Percentiles rank a stretch among this genome's conserved stretches.
These are phyloP conservation scores for Salix udensis DNA, from an alignment of 345 rosid species.

Conservation along the genomic window DNA sequence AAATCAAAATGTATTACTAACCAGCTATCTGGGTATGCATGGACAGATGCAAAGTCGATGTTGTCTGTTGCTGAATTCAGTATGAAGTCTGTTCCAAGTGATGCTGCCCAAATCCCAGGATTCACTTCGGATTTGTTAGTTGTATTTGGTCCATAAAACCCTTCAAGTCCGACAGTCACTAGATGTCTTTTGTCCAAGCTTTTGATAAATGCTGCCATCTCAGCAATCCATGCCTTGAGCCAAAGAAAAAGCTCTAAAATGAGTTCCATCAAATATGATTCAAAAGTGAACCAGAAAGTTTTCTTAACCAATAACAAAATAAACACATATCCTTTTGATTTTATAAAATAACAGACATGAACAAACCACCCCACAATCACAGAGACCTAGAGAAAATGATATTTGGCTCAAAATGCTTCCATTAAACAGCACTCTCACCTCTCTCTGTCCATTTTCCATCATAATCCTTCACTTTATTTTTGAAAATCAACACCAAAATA, in stretches of 20 bases:
- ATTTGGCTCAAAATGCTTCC: not conserved
- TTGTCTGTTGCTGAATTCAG: conserved; percentile 34
- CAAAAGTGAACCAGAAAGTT: not conserved
- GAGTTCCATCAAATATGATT: not conserved
- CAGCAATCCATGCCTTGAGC: conserved; percentile 43
- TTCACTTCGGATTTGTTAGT: conserved; percentile 27
- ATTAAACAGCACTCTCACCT: not conserved
- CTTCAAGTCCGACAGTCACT: conserved; percentile 44
- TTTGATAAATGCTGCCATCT: conserved; percentile 49
- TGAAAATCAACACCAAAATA: not conserved
- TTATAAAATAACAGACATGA: not conserved
- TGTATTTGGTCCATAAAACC: conserved; percentile 37
- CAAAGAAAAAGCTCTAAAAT: conserved; percentile 1
- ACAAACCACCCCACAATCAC: not conserved
- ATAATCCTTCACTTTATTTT: not conserved
- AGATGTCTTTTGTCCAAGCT: conserved; percentile 43
- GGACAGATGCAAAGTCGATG: conserved; percentile 53
- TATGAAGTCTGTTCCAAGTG: conserved; percentile 46
- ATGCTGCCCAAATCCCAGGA: conserved; percentile 53
- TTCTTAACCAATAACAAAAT: not conserved
- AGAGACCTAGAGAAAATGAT: not conserved
- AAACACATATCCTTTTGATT: not conserved
- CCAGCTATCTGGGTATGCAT: conserved; percentile 56
- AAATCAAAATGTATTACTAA: conserved; percentile 14
- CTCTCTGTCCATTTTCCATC: not conserved